These are phyloP conservation scores for Phalaenopsis equestris DNA, from an alignment of 106 monocot genomes.

Conservation along the genomic window DNA sequence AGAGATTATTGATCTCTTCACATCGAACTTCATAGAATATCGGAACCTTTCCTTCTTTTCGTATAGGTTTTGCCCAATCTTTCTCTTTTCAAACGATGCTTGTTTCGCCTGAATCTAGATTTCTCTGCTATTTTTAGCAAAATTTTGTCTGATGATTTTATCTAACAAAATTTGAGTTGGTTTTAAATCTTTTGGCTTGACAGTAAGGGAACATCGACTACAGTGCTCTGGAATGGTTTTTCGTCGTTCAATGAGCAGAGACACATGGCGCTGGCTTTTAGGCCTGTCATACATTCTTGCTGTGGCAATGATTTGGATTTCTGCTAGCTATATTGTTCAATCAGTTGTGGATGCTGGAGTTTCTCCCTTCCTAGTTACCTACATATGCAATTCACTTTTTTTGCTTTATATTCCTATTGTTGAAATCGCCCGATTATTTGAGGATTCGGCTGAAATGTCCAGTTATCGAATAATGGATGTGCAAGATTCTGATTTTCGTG, in stretches of 20 bases:
- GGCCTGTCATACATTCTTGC: slow-evolving; percentile 75
- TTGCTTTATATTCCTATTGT: slow-evolving; percentile 75
- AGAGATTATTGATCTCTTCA: no score
- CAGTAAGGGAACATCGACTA: not conserved
- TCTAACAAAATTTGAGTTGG: not conserved
- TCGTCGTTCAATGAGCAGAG: slow-evolving; percentile 14
- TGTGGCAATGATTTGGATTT: slow-evolving; percentile 87
- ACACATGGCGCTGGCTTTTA: slow-evolving; percentile 57
- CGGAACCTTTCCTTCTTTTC: not conserved
- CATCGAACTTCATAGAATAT: no score
- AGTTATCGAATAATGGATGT: slow-evolving; percentile 11
- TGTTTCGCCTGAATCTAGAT: not conserved
- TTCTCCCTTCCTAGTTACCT: slow-evolving; percentile 88
- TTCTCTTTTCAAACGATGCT: not conserved
- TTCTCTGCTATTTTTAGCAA: not conserved
- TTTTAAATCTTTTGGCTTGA: no score
- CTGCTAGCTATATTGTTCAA: slow-evolving; percentile 94
- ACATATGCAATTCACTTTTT: slow-evolving; percentile 92
- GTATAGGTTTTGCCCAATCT: not conserved
- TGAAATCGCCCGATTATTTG: slow-evolving; percentile 50
- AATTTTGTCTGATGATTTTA: no score
- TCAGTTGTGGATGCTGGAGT: slow-evolving; percentile 83
- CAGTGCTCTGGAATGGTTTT: slow-evolving; percentile 1
- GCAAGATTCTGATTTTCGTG: not conserved
- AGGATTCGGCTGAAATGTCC: slow-evolving; percentile 29